A percentile compares a stretch with the other conserved stretches of the same genome.
Evolutionary conservation across 768 basidiomycete species (phyloP).

Genomic region (Sarcomyxa edulis): DNA sequence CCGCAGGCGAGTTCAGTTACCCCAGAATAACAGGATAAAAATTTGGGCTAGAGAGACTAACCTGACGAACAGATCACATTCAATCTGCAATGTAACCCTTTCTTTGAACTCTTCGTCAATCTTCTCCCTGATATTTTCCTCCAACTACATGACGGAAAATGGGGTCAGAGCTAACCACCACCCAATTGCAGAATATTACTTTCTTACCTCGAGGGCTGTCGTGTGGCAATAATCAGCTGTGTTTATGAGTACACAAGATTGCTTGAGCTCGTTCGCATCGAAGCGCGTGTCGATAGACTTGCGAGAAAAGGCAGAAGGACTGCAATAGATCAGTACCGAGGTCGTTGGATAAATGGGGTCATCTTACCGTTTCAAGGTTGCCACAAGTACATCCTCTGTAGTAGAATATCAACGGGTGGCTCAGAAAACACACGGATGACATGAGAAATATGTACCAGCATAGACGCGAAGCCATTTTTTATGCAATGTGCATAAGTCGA

Average conservation of each 20-base stretch:
- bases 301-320: slow-evolving; percentile 43
- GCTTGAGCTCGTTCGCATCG: slow-evolving; percentile 70
- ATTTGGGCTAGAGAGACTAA: slow-evolving; percentile 24
- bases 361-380: slow-evolving; percentile 64
- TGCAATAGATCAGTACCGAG: slow-evolving; percentile 9
- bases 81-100: slow-evolving; percentile 75
- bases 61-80: slow-evolving; percentile 89
- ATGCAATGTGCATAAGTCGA: slow-evolving; percentile 75
- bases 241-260: slow-evolving; percentile 87
- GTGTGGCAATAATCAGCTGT: slow-evolving; percentile 97
- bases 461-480: slow-evolving; percentile 95
- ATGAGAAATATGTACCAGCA: slow-evolving; percentile 53
- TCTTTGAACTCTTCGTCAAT: slow-evolving; percentile 73
- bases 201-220: slow-evolving; percentile 76
- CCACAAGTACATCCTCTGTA: slow-evolving; percentile 80
- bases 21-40: slow-evolving; percentile 3
- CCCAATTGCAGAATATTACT: background rate
- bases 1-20: background rate
- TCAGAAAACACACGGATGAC: slow-evolving; percentile 6
- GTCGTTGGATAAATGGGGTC: too few relatives aligned
- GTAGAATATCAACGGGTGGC: slow-evolving; percentile 6
- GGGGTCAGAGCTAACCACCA: slow-evolving; percentile 1
- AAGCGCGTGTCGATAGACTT: slow-evolving; percentile 78
- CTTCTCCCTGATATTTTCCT: slow-evolving; percentile 85
- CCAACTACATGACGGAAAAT: slow-evolving; percentile 49